Conservation (phyloP, 345 rosid species). For the Carallia pectinifolia region DNA sequence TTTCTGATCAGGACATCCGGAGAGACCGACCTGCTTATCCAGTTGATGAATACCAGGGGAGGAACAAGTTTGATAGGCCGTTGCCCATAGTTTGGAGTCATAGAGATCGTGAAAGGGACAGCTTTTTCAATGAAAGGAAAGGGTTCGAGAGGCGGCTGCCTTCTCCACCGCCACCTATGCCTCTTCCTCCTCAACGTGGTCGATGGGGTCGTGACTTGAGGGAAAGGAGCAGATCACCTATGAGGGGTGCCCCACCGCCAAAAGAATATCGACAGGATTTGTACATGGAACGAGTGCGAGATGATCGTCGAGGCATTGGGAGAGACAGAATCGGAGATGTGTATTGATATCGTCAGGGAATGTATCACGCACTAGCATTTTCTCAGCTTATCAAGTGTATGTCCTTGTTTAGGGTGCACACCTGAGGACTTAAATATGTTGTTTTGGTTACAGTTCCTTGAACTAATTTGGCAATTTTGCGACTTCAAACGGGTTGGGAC, state of each 20-base stretch:
- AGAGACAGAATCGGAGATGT: constrained; percentile 54
- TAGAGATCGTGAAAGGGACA: constrained; percentile 58
- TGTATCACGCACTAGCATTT: neutral
- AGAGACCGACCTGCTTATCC: constrained; percentile 52
- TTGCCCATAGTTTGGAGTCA: constrained; percentile 51
- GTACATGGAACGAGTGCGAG: constrained; percentile 55
- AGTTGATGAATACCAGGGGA: constrained; percentile 55
- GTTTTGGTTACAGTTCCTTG: too few species aligned
- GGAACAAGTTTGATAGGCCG: constrained; percentile 61
- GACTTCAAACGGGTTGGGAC: too few species aligned
- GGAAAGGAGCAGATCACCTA: constrained; percentile 80
- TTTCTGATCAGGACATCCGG: constrained; percentile 42
- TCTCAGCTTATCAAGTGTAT: neutral
- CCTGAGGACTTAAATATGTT: too few species aligned
- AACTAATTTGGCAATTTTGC: too few species aligned
- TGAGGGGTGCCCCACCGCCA: constrained; percentile 43
- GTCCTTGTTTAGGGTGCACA: neutral
- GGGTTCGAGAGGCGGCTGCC: constrained; percentile 51
- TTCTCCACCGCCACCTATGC: constrained; percentile 34
- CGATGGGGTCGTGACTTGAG: constrained; percentile 64
- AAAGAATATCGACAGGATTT: constrained; percentile 57
- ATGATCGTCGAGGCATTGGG: constrained; percentile 47
- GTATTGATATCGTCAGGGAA: constrained; percentile 21
- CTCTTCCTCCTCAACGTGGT: constrained; percentile 36
- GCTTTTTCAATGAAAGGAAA: constrained; percentile 51